phyloP scores from a whole-genome alignment of 139 green algal species.

The Chlorella sorokiniana region DNA sequence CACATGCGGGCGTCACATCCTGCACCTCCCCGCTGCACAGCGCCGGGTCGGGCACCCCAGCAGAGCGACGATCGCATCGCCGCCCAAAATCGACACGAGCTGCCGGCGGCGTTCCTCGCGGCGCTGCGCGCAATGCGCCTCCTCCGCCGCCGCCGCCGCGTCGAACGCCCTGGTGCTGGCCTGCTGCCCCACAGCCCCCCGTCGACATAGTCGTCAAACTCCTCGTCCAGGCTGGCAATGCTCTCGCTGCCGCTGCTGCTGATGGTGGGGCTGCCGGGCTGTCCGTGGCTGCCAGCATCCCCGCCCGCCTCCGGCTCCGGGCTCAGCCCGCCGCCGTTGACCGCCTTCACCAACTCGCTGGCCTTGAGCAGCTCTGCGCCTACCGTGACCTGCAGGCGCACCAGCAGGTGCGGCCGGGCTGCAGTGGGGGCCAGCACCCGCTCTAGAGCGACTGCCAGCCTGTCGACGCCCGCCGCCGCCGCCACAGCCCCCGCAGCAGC shows the following conservation, averaged over 20 bases:
- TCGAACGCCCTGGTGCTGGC: neutral
- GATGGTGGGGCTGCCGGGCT: neutral
- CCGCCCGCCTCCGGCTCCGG: neutral
- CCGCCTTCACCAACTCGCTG: constrained; percentile 1
- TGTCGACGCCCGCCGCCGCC: neutral
- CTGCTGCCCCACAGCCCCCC: neutral
- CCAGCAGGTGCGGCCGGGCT: neutral
- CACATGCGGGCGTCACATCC: constrained; percentile 18
- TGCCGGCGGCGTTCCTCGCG: neutral
- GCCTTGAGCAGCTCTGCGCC: constrained; percentile 13
- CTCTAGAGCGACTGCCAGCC: constrained; percentile 5
- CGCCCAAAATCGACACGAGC: neutral
- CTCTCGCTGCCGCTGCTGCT: neutral
- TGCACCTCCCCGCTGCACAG: constrained; percentile 5
- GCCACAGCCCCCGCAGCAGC: constrained; percentile 28
- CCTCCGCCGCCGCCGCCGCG: neutral
- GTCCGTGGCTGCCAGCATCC: neutral
- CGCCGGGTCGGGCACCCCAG: constrained; percentile 2
- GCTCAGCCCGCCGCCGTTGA: neutral
- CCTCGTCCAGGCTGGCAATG: neutral
- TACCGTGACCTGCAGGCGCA: constrained; percentile 18
- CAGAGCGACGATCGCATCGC: neutral
- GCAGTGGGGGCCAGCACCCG: constrained; percentile 5
- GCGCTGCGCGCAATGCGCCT: neutral
- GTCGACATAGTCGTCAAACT: neutral